Evolutionary conservation across 495 filamentous ascomycete genomes (phyloP).

Genomic region (Penicillium salamii): DNA sequence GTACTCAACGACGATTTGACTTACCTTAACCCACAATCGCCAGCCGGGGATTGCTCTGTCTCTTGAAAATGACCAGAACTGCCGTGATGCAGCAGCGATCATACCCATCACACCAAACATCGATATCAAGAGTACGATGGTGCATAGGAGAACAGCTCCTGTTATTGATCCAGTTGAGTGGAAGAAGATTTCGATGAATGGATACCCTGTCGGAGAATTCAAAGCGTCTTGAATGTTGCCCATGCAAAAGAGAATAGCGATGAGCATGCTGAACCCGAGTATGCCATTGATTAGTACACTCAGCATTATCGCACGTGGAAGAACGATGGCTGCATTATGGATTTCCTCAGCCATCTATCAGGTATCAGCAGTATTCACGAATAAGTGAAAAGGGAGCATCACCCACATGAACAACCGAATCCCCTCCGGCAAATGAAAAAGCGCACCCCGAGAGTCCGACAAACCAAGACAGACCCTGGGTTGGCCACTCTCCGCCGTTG

Average conservation of each 20-base stretch:
- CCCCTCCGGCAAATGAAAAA: conserved; percentile 29
- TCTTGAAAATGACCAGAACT: conserved; percentile 56
- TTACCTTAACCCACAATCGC: conserved; percentile 39
- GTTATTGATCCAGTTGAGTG: conserved; percentile 17
- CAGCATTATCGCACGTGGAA: conserved; percentile 40
- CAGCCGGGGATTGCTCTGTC: conserved; percentile 57
- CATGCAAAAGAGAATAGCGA: conserved; percentile 41
- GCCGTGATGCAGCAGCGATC: conserved; percentile 49
- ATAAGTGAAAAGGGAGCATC: too few species aligned
- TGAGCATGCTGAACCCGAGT: conserved; percentile 37
- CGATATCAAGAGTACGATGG: conserved; percentile 13
- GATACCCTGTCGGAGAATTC: conserved; percentile 24
- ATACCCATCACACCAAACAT: conserved; percentile 31
- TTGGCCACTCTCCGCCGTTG: conserved; percentile 35
- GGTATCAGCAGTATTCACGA: too few species aligned
- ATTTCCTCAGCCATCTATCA: conserved; percentile 38
- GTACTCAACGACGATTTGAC: background rate
- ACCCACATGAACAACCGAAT: conserved; percentile 29
- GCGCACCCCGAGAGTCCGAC: conserved; percentile 29
- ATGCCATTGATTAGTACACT: conserved; percentile 32
- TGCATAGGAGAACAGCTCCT: conserved; percentile 26
- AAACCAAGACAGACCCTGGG: conserved; percentile 31
- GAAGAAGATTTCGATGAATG: conserved; percentile 30
- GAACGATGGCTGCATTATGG: conserved; percentile 32
- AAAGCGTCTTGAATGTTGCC: conserved; percentile 35